Conservation (phyloP, 1,284 basidiomycete genomes). For the Naganishia cerealis region DNA sequence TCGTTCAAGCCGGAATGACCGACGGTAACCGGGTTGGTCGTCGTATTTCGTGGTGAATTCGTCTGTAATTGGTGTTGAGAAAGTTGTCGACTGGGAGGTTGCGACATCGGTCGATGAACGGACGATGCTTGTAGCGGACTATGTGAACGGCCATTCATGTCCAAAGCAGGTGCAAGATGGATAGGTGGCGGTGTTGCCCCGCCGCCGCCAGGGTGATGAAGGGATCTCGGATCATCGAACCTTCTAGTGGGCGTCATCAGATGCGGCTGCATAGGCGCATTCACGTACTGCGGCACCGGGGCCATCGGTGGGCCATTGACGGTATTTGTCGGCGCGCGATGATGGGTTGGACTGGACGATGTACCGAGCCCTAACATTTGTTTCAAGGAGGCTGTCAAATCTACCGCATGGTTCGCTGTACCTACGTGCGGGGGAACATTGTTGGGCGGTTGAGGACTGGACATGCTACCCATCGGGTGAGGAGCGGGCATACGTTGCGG, state of each 20-base stretch:
- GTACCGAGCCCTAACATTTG: slow-evolving; percentile 12
- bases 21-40: neutral
- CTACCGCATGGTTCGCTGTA: neutral
- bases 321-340: neutral
- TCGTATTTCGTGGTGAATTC: neutral
- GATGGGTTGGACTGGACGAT: neutral
- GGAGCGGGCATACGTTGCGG: neutral
- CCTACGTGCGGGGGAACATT: neutral
- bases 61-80: neutral
- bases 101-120: neutral
- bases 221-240: neutral
- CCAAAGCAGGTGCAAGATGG: slow-evolving; percentile 11
- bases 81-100: neutral
- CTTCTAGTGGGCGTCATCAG: slow-evolving; percentile 17
- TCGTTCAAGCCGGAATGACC: neutral
- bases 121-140: neutral
- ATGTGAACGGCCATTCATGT: neutral
- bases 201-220: neutral
- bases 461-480: neutral
- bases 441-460: neutral
- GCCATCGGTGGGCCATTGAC: neutral
- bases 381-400: slow-evolving; percentile 13
- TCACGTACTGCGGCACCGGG: neutral
- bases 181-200: slow-evolving; percentile 6
- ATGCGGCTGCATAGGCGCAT: neutral